Conservation (phyloP, 768 basidiomycete species). For the Tylopilus sp. region DNA sequence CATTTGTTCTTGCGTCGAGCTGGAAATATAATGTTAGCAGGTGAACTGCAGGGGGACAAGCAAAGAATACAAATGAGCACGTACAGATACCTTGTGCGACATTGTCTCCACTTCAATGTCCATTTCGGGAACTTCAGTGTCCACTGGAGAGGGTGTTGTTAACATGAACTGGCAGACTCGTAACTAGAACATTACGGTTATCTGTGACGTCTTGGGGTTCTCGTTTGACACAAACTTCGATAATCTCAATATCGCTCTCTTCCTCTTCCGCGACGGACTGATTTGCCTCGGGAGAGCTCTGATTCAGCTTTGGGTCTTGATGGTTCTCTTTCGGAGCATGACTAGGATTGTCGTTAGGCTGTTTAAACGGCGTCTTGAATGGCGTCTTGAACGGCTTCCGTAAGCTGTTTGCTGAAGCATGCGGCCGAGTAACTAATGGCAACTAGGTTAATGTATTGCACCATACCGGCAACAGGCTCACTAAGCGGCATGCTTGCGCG, state of each 20-base stretch:
- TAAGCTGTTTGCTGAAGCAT: constrained; percentile 38
- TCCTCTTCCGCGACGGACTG: background rate
- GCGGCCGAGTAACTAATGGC: constrained; percentile 45
- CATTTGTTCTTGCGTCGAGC: constrained; percentile 34
- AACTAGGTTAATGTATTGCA: background rate
- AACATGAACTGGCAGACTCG: background rate
- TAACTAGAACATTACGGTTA: background rate
- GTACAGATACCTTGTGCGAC: constrained; percentile 43
- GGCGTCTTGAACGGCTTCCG: constrained; percentile 55
- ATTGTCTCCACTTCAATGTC: constrained; percentile 37
- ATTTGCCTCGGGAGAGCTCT: background rate
- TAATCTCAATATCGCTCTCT: constrained; percentile 6
- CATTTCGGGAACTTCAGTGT: constrained; percentile 26
- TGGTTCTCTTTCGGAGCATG: constrained; percentile 1
- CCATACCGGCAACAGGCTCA: constrained; percentile 7
- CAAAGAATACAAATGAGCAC: background rate
- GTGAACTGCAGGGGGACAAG: background rate
- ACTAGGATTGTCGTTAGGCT: constrained; percentile 42
- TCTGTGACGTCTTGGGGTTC: background rate
- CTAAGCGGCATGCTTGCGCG: constrained; percentile 20
- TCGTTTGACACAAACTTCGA: constrained; percentile 7
- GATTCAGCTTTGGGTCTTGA: background rate
- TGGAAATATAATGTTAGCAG: constrained; percentile 14
- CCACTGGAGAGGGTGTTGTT: background rate
- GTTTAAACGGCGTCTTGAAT: constrained; percentile 36